Base-by-base conservation (phyloP, 176 grass and related monocot genomes). In the Dendrocalamus sinicus region DNA sequence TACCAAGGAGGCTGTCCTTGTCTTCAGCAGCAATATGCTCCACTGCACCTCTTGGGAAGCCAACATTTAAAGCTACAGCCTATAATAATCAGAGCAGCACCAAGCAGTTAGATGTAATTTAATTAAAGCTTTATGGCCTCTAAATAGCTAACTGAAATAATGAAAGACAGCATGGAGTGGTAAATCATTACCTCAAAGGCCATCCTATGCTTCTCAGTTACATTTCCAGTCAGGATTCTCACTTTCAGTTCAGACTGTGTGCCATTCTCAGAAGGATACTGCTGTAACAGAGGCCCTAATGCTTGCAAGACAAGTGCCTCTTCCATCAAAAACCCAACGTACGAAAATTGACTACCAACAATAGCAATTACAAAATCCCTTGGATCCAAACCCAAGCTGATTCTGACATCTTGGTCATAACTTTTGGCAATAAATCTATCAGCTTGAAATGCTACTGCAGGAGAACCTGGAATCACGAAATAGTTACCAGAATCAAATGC, bases 401-500 rank as follows among this genome's bases (percentile, higher is more conserved):
- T 86, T 87, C 82, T 94, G 72, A 54, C 53, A 39, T 85, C 79
- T 67, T 88, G 65, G 19, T 62, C 67, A 80, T 83, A 80, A 78
- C 32, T 72, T 82, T 76, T 83, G 28, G 73, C 69, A 72, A 73
- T 69, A 76, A 84, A 77, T 41, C 41, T 58, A 57, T 94, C 90
- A 83, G 91, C 89, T 77, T 85, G 90, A 86, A 89, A 81, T 81
- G 88, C 80, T 91, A 91, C 92, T 80, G 84, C 76, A 64, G 97
- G 90, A 58, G 82, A 91, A 72, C 94, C 97, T 81, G 94, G 94
- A 94, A 99, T 93, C 37, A 96, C 92, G 44, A 94, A 91, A 89
- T 91, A 94, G 77, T 99, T 99, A 60, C 94, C 97, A 80, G 82
- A 87, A 94, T 99, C 94, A 99, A 99, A 91, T 91, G 88, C 82